Evolutionary conservation across 2,329 filamentous ascomycete species (phyloP), one percentile per base, ranked within the genome.

Genomic region (Pseudocercospora pini-densiflorae): DNA sequence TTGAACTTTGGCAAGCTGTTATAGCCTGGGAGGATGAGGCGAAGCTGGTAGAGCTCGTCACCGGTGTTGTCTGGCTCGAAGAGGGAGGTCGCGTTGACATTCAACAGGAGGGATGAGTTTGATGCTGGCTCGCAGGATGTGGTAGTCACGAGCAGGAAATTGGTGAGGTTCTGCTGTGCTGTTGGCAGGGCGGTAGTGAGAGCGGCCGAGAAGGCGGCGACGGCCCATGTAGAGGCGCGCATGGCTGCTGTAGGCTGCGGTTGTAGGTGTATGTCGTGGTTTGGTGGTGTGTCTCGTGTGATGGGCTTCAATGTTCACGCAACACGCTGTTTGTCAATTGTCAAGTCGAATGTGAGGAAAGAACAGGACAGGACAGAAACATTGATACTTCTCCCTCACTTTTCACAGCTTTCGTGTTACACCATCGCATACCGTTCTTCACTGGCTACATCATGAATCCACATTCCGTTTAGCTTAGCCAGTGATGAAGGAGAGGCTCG

Each of bases 61-160:
- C 55, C 69, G 60, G 74, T 68, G 61, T 78, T 71, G 73, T 75
- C 74, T 0, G 79, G 78, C 55, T 79, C 76, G 70, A 79, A 81
- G 62, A 81, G 73, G 0, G 78, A 79, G 9, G 76, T 79, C 5
- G 79, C 78, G 33, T 74, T 77, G 29, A 81, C 79, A 61, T 75
- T 70, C 27, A 74, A 70, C 7, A 81, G 75, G 19, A 70, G 60
- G 7, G 75, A 75, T 21, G 77, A 74, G 65, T 78, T 76, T 21
- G 63, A 51, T 7, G 68, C 68, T 5, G 71, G 47, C 23, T 69
- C 60, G 36, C 70, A 62, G 61, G 77, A 76, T 54, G 75, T 67
- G 16, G 79, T 79, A 2, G 80, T 81, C n/a, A 81, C 78, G 65
- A 82, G 78, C 64, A 77, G 74, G 75, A 81, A 80, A 63, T 76